Conservation (phyloP, 371 early-diverging fungal genomes). For the Haplosporangium sp. region DNA sequence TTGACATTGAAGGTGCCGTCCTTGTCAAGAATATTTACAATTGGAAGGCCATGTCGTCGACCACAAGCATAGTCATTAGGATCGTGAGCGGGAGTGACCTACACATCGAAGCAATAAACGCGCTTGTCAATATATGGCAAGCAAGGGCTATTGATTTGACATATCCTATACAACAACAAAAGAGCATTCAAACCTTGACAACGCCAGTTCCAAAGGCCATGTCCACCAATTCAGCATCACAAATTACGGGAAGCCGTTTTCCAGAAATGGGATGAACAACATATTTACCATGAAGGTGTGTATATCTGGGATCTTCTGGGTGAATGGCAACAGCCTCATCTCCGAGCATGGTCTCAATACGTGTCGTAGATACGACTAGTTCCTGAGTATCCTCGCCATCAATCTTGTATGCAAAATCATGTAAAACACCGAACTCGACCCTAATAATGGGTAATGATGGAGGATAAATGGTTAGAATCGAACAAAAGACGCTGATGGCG, state of each 20-base stretch:
- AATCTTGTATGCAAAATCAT: slow-evolving; percentile 74
- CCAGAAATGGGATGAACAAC: slow-evolving; percentile 91
- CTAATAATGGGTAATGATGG: slow-evolving; percentile 46
- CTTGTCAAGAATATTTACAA: slow-evolving; percentile 87
- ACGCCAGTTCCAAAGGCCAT: slow-evolving; percentile 97
- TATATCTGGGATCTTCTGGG: slow-evolving; percentile 90
- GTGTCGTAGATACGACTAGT: slow-evolving; percentile 95
- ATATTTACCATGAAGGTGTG: slow-evolving; percentile 80
- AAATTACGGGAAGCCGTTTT: slow-evolving; percentile 88
- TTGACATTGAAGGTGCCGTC: slow-evolving; percentile 79
- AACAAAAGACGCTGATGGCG: neutral
- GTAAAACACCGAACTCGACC: slow-evolving; percentile 85
- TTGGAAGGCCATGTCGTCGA: slow-evolving; percentile 84
- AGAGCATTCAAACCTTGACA: slow-evolving; percentile 81
- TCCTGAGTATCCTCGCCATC: slow-evolving; percentile 63
- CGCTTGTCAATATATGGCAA: too few species aligned
- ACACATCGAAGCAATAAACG: neutral
- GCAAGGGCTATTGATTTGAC: too few species aligned
- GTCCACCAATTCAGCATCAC: slow-evolving; percentile 91
- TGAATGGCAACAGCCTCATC: slow-evolving; percentile 98
- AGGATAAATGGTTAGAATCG: neutral
- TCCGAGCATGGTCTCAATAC: slow-evolving; percentile 99
- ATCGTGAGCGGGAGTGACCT: slow-evolving; percentile 99
- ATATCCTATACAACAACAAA: too few species aligned
- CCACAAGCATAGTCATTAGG: slow-evolving; percentile 95